phyloP scores from a whole-genome alignment of 129 eudicot species.

The Centella asiatica region DNA sequence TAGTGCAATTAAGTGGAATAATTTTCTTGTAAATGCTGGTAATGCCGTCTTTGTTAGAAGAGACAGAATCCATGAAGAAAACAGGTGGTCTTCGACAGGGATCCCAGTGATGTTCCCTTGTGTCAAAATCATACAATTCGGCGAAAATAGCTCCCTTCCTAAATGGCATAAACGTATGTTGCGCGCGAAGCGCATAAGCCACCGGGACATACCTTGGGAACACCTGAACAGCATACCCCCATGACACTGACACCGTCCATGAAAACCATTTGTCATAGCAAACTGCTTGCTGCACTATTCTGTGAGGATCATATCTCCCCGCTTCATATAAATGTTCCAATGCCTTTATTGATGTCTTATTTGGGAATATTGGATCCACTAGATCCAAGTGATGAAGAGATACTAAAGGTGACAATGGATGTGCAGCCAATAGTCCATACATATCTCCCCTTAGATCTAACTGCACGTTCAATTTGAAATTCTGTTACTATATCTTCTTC shows the following conservation, averaged over 20 bases:
- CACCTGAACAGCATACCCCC: constrained; percentile 78
- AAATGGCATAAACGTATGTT: constrained; percentile 59
- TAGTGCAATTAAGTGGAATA: constrained; percentile 35
- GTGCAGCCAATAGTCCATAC: constrained; percentile 62
- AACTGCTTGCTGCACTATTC: constrained; percentile 68
- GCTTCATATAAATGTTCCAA: constrained; percentile 58
- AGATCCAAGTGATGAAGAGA: constrained; percentile 52
- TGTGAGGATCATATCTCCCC: constrained; percentile 45
- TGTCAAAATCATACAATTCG: constrained; percentile 28
- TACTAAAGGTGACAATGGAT: constrained; percentile 55
- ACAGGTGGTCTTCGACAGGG: constrained; percentile 55
- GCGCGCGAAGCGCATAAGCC: constrained; percentile 50
- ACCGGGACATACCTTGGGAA: constrained; percentile 37
- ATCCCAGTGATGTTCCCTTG: constrained; percentile 41
- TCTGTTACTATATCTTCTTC: too few species aligned
- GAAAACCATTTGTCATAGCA: constrained; percentile 79
- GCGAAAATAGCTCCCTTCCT: constrained; percentile 21
- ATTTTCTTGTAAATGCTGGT: constrained; percentile 32
- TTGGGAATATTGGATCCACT: constrained; percentile 63
- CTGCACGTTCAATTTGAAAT: background rate
- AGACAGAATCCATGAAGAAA: constrained; percentile 43
- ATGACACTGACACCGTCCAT: constrained; percentile 86
- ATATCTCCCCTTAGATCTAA: constrained; percentile 12
- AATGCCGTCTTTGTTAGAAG: constrained; percentile 13
- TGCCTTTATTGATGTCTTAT: constrained; percentile 37